Percentiles rank a stretch among this genome's conserved stretches.
Conservation (phyloP, 2,329 filamentous ascomycete species). For the Zymoseptoria pseudotritici region DNA sequence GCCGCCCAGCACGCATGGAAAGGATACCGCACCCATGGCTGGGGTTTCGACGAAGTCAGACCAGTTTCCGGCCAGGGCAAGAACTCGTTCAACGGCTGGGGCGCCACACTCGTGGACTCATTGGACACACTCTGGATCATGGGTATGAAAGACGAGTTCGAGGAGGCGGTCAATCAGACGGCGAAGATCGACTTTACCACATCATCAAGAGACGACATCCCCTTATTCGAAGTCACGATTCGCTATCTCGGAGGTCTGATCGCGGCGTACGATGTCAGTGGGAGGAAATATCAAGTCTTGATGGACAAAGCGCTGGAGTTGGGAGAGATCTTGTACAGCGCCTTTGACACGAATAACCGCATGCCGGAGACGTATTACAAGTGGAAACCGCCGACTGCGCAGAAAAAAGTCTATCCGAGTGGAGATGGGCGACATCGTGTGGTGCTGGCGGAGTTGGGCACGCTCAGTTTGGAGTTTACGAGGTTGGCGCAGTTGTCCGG, state of each 20-base stretch:
- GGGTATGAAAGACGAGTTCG: slow-evolving; percentile 69
- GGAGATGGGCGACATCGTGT: slow-evolving; percentile 30
- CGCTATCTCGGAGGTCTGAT: slow-evolving; percentile 82
- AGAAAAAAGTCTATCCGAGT: slow-evolving; percentile 53
- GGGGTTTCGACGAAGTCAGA: slow-evolving; percentile 76
- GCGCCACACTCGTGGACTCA: slow-evolving; percentile 75
- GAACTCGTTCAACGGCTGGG: slow-evolving; percentile 88
- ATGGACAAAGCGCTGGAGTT: slow-evolving; percentile 73
- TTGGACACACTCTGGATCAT: slow-evolving; percentile 85
- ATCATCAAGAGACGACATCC: slow-evolving; percentile 59
- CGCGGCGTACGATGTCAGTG: slow-evolving; percentile 79
- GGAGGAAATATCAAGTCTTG: slow-evolving; percentile 58
- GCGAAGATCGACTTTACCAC: slow-evolving; percentile 76
- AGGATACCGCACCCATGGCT: slow-evolving; percentile 72
- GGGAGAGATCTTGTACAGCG: slow-evolving; percentile 70
- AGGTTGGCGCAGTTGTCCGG: slow-evolving; percentile 78
- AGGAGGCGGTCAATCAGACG: slow-evolving; percentile 64
- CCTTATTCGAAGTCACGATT: slow-evolving; percentile 89
- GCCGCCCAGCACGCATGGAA: slow-evolving; percentile 74
- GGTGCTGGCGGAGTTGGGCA: slow-evolving; percentile 64
- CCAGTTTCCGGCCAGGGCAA: slow-evolving; percentile 61
- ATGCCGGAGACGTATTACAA: slow-evolving; percentile 79
- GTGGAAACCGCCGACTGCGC: slow-evolving; percentile 62
- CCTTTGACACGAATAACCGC: slow-evolving; percentile 87
- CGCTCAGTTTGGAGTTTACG: slow-evolving; percentile 81